These are phyloP conservation scores for Globisporangium parvum DNA, from an alignment of 352 stramenopile genomes.

Conservation along the genomic window DNA sequence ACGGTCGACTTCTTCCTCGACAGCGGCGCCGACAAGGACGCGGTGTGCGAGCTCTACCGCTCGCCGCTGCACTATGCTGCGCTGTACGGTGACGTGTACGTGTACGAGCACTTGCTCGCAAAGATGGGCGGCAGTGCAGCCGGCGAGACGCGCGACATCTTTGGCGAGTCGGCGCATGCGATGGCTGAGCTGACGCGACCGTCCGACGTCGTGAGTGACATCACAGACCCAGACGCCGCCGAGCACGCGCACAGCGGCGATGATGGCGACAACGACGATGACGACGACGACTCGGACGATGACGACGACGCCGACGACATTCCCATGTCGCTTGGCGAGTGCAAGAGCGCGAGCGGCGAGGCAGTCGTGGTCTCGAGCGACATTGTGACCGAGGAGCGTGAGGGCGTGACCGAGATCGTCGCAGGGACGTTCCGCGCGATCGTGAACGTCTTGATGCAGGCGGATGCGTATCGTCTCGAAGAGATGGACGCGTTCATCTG, in stretches of 20 bases:
- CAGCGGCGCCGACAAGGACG: slow-evolving; percentile 44
- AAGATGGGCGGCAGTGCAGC: slow-evolving; percentile 40
- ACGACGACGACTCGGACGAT: slow-evolving; percentile 17
- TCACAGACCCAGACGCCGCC: slow-evolving; percentile 9
- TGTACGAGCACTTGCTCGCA: slow-evolving; percentile 46
- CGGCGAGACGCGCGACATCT: slow-evolving; percentile 57
- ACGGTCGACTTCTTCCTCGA: slow-evolving; percentile 76
- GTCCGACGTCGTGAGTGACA: slow-evolving; percentile 17
- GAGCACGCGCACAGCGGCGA: background rate
- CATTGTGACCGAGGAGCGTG: slow-evolving; percentile 44
- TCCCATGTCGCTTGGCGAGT: slow-evolving; percentile 40
- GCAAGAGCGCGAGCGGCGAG: slow-evolving; percentile 22
- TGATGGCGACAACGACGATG: slow-evolving; percentile 17
- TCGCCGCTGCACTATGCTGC: slow-evolving; percentile 74
- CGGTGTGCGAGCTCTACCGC: slow-evolving; percentile 64
- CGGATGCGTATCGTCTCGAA: slow-evolving; percentile 48
- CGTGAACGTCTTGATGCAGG: slow-evolving; percentile 43
- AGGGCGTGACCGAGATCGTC: slow-evolving; percentile 51
- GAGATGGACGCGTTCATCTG: slow-evolving; percentile 62
- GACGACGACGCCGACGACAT: slow-evolving; percentile 13
- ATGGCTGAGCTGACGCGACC: slow-evolving; percentile 38
- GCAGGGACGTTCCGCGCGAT: slow-evolving; percentile 64
- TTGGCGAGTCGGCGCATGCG: slow-evolving; percentile 44
- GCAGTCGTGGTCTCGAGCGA: slow-evolving; percentile 28
- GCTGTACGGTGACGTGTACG: slow-evolving; percentile 45